Evolutionary conservation across 345 rosid genomes (phyloP), one percentile per base, ranked within the genome.

Genomic region (Syzygium aqueum): DNA sequence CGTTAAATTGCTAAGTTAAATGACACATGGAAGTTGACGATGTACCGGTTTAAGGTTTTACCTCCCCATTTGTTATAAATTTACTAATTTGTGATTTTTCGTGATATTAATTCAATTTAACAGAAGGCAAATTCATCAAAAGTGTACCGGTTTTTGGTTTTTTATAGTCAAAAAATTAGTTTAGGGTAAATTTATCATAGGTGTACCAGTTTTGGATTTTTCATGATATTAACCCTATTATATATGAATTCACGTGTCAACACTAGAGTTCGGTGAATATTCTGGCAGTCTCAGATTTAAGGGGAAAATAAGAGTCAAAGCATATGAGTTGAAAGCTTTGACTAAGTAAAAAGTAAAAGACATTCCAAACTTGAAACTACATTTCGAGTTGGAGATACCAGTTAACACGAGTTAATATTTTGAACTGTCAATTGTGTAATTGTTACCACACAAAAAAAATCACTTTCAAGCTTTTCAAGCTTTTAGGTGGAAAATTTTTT

Each of bases 201-300:
- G 43, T 40, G 37, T 33, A 33, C 37, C 37, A 33, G 37, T 33
- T 33, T 33, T 2, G 37, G 37, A 33, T 33, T 33, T 33, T 33
- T 33, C 3, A 3, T 33, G 37, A 3, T 33, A 33, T 33, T 33
- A 33, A 37, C 3, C 40, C 40, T 4, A 25, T 59, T 59, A 11
- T 11, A 15, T 2, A 0, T 63, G 3, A 65, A 28, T 28, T 28
- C 7, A 63, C 3, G 0, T 3, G 23, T 30, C 6, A 3, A 17
- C 23, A 65, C 7, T 65, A 16, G 12, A 65, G 3, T 6, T 7
- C 17, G 3, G 3, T 67, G 78, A 67, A 67, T 30, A 67, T 33
- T 17, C 33, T 2, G 17, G 12, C 12, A 17, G 78, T 30, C 33
- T 67, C 3, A 2, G 5, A 7, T 67, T 67, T 37, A 16, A 67